Conservation (phyloP, 169 alveolate genomes). For the Cryptosporidium sp. region DNA sequence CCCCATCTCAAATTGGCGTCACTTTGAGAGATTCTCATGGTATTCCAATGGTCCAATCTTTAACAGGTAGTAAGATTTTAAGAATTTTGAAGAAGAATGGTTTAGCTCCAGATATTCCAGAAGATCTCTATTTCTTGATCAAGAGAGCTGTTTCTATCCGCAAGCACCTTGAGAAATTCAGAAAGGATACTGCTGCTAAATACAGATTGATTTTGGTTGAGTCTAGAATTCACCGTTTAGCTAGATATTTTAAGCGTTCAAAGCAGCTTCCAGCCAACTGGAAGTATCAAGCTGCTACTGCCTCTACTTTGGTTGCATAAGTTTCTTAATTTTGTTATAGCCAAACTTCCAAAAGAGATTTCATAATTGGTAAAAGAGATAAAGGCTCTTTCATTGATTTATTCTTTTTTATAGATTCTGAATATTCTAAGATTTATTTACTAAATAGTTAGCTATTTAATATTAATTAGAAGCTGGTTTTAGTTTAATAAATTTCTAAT, state of each 20-base stretch:
- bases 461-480: neutral
- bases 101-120: slow-evolving; percentile 98
- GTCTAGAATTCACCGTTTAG: slow-evolving; percentile 98
- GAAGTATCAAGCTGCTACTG: slow-evolving; percentile 94
- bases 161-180: slow-evolving; percentile 97
- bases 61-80: slow-evolving; percentile 96
- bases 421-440: slow-evolving; percentile 2
- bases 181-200: slow-evolving; percentile 97
- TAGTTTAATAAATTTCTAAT: neutral
- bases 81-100: slow-evolving; percentile 96
- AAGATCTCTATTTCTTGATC: slow-evolving; percentile 97
- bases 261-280: slow-evolving; percentile 97
- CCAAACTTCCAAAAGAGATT: slow-evolving; percentile 7
- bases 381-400: neutral
- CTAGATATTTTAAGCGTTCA: slow-evolving; percentile 97
- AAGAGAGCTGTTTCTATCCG: slow-evolving; percentile 98
- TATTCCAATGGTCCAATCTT: slow-evolving; percentile 95
- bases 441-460: slow-evolving; percentile 1
- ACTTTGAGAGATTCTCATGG: slow-evolving; percentile 97
- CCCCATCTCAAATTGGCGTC: slow-evolving; percentile 98
- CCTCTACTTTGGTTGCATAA: slow-evolving; percentile 88
- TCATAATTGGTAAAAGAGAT: slow-evolving; percentile 1
- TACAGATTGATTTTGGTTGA: slow-evolving; percentile 97
- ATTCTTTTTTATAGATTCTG: slow-evolving; percentile 12
- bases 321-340: neutral